Percentiles rank a stretch among this genome's conserved stretches.
phyloP scores from a whole-genome alignment of 2,329 filamentous ascomycete genomes.

The Fusarium sp. region DNA sequence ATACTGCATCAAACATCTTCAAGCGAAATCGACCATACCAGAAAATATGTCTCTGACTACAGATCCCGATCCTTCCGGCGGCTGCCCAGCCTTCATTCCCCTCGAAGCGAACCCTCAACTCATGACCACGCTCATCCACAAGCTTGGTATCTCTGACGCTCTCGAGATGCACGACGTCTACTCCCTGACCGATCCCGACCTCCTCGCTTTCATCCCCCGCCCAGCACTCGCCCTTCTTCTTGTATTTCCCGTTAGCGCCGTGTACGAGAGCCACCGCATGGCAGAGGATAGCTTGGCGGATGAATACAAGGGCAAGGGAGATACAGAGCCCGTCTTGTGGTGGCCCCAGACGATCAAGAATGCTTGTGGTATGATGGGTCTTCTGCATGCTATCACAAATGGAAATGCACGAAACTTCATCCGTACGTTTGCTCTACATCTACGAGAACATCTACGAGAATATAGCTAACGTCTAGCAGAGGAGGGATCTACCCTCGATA shows the following conservation, averaged over 20 bases:
- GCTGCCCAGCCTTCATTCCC: constrained; percentile 65
- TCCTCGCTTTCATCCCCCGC: constrained; percentile 88
- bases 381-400: constrained; percentile 86
- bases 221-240: constrained; percentile 90
- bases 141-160: constrained; percentile 82
- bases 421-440: constrained; percentile 50
- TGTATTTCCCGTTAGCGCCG: constrained; percentile 85
- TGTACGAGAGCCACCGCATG: constrained; percentile 81
- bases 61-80: constrained; percentile 55
- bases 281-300: constrained; percentile 75
- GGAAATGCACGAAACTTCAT: constrained; percentile 75
- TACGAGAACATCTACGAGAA: too few species aligned
- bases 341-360: constrained; percentile 96
- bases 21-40: neutral
- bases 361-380: constrained; percentile 89
- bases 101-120: constrained; percentile 85
- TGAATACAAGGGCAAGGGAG: constrained; percentile 76
- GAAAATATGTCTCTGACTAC: constrained; percentile 51
- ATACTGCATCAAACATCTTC: neutral
- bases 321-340: constrained; percentile 84
- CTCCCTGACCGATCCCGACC: constrained; percentile 85
- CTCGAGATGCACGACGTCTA: constrained; percentile 91
- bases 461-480: constrained; percentile 49
- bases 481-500: constrained; percentile 67
- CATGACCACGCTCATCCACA: constrained; percentile 84